Conservation (phyloP, 2,329 filamentous ascomycete genomes). For the Dactylella cylindrospora region DNA sequence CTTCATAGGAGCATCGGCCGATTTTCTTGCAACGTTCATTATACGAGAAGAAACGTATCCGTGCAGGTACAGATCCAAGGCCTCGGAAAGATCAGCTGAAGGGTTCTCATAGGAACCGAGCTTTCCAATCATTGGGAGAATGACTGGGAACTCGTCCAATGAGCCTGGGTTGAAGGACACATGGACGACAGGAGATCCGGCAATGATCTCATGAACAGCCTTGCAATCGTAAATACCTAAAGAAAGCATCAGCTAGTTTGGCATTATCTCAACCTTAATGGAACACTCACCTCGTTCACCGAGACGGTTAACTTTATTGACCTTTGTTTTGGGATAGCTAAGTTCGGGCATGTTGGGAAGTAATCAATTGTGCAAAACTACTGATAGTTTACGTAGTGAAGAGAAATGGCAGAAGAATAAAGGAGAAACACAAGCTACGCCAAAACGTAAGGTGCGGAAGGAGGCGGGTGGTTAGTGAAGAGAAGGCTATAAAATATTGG, state of each 20-base stretch:
- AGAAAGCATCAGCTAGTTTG: constrained; percentile 6
- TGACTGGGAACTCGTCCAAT: constrained; percentile 69
- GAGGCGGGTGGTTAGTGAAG: too few relatives aligned
- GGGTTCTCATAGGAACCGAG: constrained; percentile 71
- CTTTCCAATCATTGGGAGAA: constrained; percentile 82
- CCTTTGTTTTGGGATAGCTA: constrained; percentile 65
- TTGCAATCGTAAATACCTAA: constrained; percentile 70
- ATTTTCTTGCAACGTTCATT: constrained; percentile 62
- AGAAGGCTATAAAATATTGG: too few relatives aligned
- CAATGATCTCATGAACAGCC: constrained; percentile 74
- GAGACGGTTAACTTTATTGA: constrained; percentile 69
- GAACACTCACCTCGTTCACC: constrained; percentile 61
- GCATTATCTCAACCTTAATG: background rate
- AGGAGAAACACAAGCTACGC: too few relatives aligned
- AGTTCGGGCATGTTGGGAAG: constrained; percentile 56
- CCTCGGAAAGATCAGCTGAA: constrained; percentile 63
- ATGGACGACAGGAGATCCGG: constrained; percentile 71
- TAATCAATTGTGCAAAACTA: too few relatives aligned
- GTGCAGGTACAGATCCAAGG: constrained; percentile 76
- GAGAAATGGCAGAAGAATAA: too few relatives aligned
- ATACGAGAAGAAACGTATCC: constrained; percentile 79
- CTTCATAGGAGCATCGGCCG: constrained; percentile 57
- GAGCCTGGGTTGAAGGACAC: constrained; percentile 69
- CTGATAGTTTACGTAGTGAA: too few relatives aligned
- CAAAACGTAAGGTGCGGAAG: too few relatives aligned